phyloP scores from a whole-genome alignment of 2,329 filamentous ascomycete species.

The Berkeleyomyces basicola region DNA sequence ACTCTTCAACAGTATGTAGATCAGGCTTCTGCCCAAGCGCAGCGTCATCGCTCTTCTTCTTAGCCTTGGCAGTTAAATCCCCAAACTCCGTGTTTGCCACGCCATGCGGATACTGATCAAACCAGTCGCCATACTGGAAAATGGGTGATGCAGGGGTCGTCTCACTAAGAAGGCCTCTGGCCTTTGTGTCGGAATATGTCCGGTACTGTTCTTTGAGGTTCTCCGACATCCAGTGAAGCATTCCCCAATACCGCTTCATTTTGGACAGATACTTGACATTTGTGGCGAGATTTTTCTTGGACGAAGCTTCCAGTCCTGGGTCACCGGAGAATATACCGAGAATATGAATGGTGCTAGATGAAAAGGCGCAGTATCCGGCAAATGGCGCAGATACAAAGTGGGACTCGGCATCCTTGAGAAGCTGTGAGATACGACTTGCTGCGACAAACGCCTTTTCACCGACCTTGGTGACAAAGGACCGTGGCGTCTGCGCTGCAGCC shows the following conservation, averaged over 20 bases:
- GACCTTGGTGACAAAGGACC: constrained; percentile 59
- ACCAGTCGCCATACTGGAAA: constrained; percentile 95
- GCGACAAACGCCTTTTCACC: constrained; percentile 64
- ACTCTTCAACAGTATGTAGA: constrained; percentile 87
- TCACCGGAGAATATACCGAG: constrained; percentile 83
- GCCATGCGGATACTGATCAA: constrained; percentile 83
- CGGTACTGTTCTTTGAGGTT: constrained; percentile 81
- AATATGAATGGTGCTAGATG: constrained; percentile 87
- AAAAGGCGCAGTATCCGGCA: constrained; percentile 85
- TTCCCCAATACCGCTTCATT: constrained; percentile 97
- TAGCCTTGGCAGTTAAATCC: constrained; percentile 53
- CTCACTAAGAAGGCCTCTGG: constrained; percentile 24
- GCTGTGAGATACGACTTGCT: constrained; percentile 69
- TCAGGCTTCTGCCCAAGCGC: constrained; percentile 79
- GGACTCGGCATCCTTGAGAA: constrained; percentile 60
- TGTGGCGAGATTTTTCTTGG: constrained; percentile 68
- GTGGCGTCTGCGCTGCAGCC: constrained; percentile 42
- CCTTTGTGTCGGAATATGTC: constrained; percentile 64
- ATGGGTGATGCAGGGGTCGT: constrained; percentile 32
- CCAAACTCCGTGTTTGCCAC: constrained; percentile 73
- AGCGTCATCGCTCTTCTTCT: constrained; percentile 69
- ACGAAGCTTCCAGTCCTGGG: constrained; percentile 52
- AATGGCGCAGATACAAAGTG: constrained; percentile 80
- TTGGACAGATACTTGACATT: constrained; percentile 83
- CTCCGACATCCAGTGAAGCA: constrained; percentile 94